Evolutionary conservation across 352 stramenopile species (phyloP), one percentile per base, ranked within the genome.

Genomic region (Saprolegnia diclina): DNA sequence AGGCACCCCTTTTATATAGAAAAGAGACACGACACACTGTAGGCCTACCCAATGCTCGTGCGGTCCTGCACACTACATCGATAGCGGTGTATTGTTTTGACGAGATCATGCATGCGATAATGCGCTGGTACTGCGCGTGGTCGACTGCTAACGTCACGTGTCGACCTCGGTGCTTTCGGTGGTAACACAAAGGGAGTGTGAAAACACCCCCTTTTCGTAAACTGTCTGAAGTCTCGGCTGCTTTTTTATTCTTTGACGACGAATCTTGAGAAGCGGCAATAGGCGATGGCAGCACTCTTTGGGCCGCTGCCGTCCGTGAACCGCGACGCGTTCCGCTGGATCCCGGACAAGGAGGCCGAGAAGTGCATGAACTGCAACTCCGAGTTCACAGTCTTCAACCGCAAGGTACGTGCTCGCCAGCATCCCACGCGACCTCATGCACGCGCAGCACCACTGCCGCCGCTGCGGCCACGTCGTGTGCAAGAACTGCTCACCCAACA

Each of bases 311-410:
- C 56, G 18, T 29, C 56, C 32, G 56, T 65, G 37, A 65, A 65
- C 40, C 56, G 56, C 24, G 56, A 65, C 21, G 65, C 79, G 26
- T 73, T 94, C 38, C 80, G 91, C 65, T 94, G 85, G 85, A 82
- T 94, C 42, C 89, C 87, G 71, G 85, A 94, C 71, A 84, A 94
- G 56, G 83, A 94, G 65, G 91, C 83, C 4, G 77, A 76, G 64
- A 92, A 94, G 72, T 94, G 85, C 71, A 94, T 94, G 85, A 84
- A 90, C 71, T 94, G 85, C 77, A 91, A 94, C 67, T 90, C 83
- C 59, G 77, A 78, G 10, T 94, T 94, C 74, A 91, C 85, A 19
- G 70, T 94, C 45, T 74, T 94, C 54, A 92, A 84, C 38, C 79
- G 85, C 56, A 94, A 94, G 81, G 85, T 93, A 71, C 1, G 26